A percentile compares a stretch with the other conserved stretches of the same genome.
phyloP scores from a whole-genome alignment of 2,329 filamentous ascomycete species.

The Neonectria coccinea region DNA sequence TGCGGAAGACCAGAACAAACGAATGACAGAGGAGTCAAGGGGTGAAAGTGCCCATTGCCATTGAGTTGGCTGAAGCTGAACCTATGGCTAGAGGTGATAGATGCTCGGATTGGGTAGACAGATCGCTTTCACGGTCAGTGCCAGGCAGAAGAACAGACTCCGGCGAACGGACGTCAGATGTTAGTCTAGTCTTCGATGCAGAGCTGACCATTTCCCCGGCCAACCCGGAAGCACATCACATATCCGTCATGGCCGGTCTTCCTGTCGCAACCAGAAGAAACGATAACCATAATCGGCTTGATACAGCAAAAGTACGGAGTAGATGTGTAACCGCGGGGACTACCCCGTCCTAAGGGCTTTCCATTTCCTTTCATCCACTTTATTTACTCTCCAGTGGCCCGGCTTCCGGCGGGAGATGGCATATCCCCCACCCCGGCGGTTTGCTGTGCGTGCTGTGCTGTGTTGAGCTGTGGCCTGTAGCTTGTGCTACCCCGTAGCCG shows the following conservation, averaged over 20 bases:
- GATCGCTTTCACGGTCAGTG: slow-evolving; percentile 11
- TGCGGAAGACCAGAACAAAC: not conserved
- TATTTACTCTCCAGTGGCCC: slow-evolving; percentile 8
- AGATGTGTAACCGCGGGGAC: slow-evolving; percentile 6
- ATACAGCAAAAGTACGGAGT: slow-evolving; percentile 6
- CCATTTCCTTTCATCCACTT: slow-evolving; percentile 11
- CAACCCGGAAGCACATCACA: slow-evolving; percentile 8
- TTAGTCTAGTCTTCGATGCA: slow-evolving; percentile 14
- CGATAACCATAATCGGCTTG: slow-evolving; percentile 5
- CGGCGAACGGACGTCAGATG: slow-evolving; percentile 1
- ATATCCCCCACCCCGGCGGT: slow-evolving; percentile 7
- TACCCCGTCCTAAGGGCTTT: slow-evolving; percentile 3
- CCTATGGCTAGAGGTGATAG: slow-evolving; percentile 13
- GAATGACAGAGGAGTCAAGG: slow-evolving; percentile 11
- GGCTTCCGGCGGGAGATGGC: slow-evolving; percentile 29
- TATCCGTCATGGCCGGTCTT: slow-evolving; percentile 24
- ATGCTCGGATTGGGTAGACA: slow-evolving; percentile 21
- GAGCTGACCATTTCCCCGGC: not conserved
- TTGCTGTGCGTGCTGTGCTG: slow-evolving; percentile 2
- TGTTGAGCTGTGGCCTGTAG: not conserved
- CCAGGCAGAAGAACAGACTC: not conserved
- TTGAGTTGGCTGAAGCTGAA: slow-evolving; percentile 22
- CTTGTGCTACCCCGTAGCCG: not conserved
- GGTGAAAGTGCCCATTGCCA: slow-evolving; percentile 27
- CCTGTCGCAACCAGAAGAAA: slow-evolving; percentile 19